These are phyloP conservation scores for Metschnikowia continentalis DNA, from an alignment of 805 yeast species.

Conservation along the genomic window DNA sequence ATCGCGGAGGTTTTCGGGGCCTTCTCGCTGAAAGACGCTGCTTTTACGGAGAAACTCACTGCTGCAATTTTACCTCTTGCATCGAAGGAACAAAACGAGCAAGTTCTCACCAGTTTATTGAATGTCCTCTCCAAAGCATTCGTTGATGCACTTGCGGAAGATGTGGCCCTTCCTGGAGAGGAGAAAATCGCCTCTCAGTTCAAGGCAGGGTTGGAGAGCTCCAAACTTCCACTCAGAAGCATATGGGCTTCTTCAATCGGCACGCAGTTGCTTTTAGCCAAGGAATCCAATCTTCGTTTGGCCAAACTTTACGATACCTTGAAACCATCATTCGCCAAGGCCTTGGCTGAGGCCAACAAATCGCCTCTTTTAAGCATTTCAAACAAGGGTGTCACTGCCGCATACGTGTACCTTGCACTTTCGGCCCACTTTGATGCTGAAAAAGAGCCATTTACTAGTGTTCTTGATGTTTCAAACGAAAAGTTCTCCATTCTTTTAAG, in stretches of 20 bases:
- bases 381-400: constrained; percentile 49
- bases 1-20: constrained; percentile 46
- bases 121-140: constrained; percentile 47
- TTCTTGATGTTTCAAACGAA: constrained; percentile 30
- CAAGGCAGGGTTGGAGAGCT: constrained; percentile 59
- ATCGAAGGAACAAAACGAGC: constrained; percentile 73
- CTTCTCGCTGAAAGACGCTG: constrained; percentile 17
- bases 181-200: constrained; percentile 28
- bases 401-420: constrained; percentile 45
- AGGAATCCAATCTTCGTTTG: background rate
- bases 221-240: constrained; percentile 58
- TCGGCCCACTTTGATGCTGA: constrained; percentile 13
- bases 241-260: constrained; percentile 63
- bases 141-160: constrained; percentile 14
- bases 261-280: constrained; percentile 18
- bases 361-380: constrained; percentile 54
- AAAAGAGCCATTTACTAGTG: constrained; percentile 6
- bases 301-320: constrained; percentile 13
- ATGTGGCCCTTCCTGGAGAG: constrained; percentile 6
- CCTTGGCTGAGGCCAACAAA: constrained; percentile 40
- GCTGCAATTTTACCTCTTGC: constrained; percentile 48
- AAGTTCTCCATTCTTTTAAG: constrained; percentile 48
- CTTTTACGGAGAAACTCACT: constrained; percentile 29
- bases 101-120: constrained; percentile 47
- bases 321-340: constrained; percentile 22